Base-by-base conservation (phyloP, 2,329 filamentous ascomycete species). In the Fusarium redolens region DNA sequence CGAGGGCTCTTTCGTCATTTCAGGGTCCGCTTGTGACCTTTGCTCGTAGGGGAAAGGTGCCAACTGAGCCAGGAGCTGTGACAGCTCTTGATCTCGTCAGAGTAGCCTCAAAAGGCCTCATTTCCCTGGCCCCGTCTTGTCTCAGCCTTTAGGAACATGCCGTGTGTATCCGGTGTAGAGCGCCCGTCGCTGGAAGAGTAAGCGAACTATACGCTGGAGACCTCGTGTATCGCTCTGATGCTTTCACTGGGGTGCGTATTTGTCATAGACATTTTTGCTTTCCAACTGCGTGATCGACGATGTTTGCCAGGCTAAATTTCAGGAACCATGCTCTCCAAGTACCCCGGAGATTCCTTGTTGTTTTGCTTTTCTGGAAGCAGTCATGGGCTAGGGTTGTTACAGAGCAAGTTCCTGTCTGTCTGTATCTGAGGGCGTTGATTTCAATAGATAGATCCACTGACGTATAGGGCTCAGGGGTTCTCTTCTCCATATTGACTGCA, bases 21-120 rank as follows among this genome's bases (percentile, higher is more conserved):
- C 54, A 62, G 45, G 65, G 65, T 65, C 65, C 43, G 61, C 57
- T 64, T 68, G 50, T 66, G 58, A 58, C 67, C 69, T 76, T 61
- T 28, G 37, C 33, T 35, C 22, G 40, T 58, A 41, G 28, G 48
- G 51, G 14, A 38, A 48, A 45, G 15, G 41, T 48, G 25, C 22
- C 31, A 48, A 33, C 41, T 57, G 31, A 47, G 47, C 48, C 47
- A 30, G 41, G 41, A 58, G 56, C 43, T 56, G 47, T 38, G 45
- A 31, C 43, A 48, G 61, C 48, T 47, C 69, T 66, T 38, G 45
- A 47, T 60, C 33, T 63, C 70, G 61, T 61, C 66, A 71, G 67
- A 68, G 43, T 30, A 56, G 48, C 63, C 63, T 57, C 48, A 48
- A 62, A 74, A 72, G 67, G 63, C 71, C 71, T 73, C 71, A 73